These are phyloP conservation scores for Bauhinia variegata DNA, from an alignment of 306 rosid genomes.

Conservation along the genomic window DNA sequence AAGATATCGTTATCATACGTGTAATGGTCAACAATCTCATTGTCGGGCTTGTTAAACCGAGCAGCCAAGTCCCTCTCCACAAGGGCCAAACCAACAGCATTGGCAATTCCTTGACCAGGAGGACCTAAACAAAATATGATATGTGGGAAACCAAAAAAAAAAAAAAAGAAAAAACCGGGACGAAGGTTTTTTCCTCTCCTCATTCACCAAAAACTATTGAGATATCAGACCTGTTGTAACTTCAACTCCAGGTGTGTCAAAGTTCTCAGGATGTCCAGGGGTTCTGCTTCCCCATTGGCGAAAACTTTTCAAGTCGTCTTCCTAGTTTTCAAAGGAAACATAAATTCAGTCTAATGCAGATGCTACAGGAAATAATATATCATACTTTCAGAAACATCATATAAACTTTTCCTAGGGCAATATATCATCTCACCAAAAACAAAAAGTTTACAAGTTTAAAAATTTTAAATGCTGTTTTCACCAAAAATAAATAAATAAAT, in stretches of 20 bases:
- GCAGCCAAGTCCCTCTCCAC: slow-evolving; percentile 74
- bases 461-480: background rate
- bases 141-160: no score
- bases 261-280: slow-evolving; percentile 74
- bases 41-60: slow-evolving; percentile 62
- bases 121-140: slow-evolving; percentile 54
- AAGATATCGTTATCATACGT: slow-evolving; percentile 48
- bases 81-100: slow-evolving; percentile 72
- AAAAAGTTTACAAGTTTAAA: background rate
- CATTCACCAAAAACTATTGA: no score
- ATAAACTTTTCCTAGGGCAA: background rate
- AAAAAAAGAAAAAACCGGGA: no score
- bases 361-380: background rate
- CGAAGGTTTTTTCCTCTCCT: no score
- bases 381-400: background rate
- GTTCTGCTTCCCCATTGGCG: slow-evolving; percentile 69
- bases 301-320: slow-evolving; percentile 60
- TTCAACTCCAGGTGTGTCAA: slow-evolving; percentile 69
- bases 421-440: background rate
- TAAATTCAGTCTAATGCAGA: background rate
- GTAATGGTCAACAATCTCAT: slow-evolving; percentile 65
- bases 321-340: slow-evolving; percentile 31
- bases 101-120: slow-evolving; percentile 71
- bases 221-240: slow-evolving; percentile 62
- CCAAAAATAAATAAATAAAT: no score